Evolutionary conservation across 805 yeast genomes (phyloP).

Genomic region (Tetrapisispora pingtungensis): DNA sequence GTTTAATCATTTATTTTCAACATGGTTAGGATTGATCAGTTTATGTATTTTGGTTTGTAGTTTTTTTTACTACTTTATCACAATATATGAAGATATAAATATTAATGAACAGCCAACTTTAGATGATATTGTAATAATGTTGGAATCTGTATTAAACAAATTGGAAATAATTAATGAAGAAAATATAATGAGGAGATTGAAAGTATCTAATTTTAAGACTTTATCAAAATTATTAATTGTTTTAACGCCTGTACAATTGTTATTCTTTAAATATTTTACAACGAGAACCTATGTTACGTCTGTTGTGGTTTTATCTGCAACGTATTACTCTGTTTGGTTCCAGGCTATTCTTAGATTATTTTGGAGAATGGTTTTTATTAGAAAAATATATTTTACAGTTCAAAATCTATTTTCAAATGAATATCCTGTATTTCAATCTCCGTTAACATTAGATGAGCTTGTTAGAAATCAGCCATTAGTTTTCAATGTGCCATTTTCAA

Average conservation of each 20-base stretch:
- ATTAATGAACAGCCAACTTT: conserved; percentile 25
- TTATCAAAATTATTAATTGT: conserved; percentile 2
- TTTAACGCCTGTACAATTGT: conserved; percentile 16
- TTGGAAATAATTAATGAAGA: conserved; percentile 16
- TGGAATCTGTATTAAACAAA: conserved; percentile 21
- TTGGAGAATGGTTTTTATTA: conserved; percentile 19
- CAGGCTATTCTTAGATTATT: conserved; percentile 21
- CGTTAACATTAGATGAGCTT: background rate
- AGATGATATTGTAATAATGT: conserved; percentile 22
- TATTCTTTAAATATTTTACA: conserved; percentile 9
- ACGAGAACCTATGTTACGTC: conserved; percentile 9
- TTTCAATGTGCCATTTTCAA: conserved; percentile 8
- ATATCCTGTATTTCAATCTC: background rate
- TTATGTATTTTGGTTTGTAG: conserved; percentile 9
- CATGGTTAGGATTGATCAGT: conserved; percentile 19
- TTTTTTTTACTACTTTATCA: conserved; percentile 13
- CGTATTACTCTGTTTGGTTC: conserved; percentile 22
- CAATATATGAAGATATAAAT: conserved; percentile 13
- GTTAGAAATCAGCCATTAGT: background rate
- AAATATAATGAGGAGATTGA: conserved; percentile 1
- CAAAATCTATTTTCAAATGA: background rate
- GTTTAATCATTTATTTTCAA: background rate
- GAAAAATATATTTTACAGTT: conserved; percentile 10
- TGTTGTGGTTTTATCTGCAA: conserved; percentile 3
- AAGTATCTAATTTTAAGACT: background rate